These are phyloP conservation scores for Aspergillus candidus DNA, from an alignment of 2,329 filamentous ascomycete genomes.

Conservation along the genomic window DNA sequence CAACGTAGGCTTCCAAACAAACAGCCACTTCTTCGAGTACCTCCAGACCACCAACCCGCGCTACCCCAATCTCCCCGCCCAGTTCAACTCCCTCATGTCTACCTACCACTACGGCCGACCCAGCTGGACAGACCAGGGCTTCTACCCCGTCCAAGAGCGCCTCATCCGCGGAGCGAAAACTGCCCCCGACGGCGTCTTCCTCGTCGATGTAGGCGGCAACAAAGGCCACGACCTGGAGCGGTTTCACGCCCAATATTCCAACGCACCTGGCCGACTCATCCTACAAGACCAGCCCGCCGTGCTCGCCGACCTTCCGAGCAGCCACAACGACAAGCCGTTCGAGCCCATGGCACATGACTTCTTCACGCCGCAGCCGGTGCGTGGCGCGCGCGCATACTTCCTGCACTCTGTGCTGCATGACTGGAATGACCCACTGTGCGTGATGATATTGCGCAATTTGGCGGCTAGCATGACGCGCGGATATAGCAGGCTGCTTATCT, in stretches of 20 bases:
- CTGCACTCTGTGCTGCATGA: constrained; percentile 34
- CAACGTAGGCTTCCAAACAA: constrained; percentile 22
- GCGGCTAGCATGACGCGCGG: constrained; percentile 30
- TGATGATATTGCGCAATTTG: constrained; percentile 26
- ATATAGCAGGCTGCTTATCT: constrained; percentile 40
- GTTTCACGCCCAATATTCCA: constrained; percentile 33
- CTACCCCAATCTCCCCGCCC: constrained; percentile 12
- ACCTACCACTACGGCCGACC: constrained; percentile 22
- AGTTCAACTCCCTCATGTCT: constrained; percentile 27
- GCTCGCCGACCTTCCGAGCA: constrained; percentile 5
- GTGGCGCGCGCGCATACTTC: constrained; percentile 30
- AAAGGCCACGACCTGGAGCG: constrained; percentile 38
- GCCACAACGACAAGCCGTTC: constrained; percentile 21
- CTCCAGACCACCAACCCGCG: constrained; percentile 7
- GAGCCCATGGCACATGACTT: constrained; percentile 41
- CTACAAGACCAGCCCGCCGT: constrained; percentile 46
- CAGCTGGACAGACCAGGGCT: constrained; percentile 29
- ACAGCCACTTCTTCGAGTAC: constrained; percentile 25
- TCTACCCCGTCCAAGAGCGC: constrained; percentile 18
- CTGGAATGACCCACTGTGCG: constrained; percentile 26
- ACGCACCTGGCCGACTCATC: constrained; percentile 39
- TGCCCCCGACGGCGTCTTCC: constrained; percentile 14
- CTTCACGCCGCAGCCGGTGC: constrained; percentile 41
- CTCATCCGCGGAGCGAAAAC: constrained; percentile 12
- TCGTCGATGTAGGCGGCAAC: constrained; percentile 43